A percentile compares a stretch with the other conserved stretches of the same genome.
phyloP scores from a whole-genome alignment of 352 stramenopile genomes.

The Pythium guiyangense region DNA sequence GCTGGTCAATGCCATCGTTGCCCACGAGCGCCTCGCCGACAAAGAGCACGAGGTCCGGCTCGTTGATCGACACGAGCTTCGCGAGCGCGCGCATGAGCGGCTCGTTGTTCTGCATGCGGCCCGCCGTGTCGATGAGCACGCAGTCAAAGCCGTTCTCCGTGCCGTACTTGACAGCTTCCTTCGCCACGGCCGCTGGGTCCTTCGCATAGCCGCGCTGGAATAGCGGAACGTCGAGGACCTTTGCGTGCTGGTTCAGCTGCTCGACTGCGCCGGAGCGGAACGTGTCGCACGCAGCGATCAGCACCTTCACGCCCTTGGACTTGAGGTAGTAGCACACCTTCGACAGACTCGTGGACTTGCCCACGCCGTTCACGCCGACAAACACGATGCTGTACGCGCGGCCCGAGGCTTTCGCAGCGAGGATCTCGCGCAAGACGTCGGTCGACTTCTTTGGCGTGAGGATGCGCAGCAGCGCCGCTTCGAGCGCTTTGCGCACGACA shows the following conservation, averaged over 20 bases:
- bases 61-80: conserved; percentile 96
- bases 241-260: conserved; percentile 97
- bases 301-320: conserved; percentile 93
- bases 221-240: conserved; percentile 94
- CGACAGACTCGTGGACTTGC: conserved; percentile 98
- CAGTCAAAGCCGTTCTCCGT: conserved; percentile 94
- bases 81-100: conserved; percentile 97
- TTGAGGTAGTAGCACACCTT: conserved; percentile 99
- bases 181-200: conserved; percentile 94
- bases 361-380: conserved; percentile 98
- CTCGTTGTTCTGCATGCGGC: conserved; percentile 99
- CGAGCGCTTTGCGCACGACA: conserved; percentile 93
- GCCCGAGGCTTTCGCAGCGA: conserved; percentile 78
- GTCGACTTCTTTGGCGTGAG: conserved; percentile 95
- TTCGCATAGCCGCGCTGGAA: conserved; percentile 97
- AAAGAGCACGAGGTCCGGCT: conserved; percentile 97
- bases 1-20: conserved; percentile 98
- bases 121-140: conserved; percentile 98
- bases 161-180: conserved; percentile 94
- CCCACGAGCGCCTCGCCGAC: conserved; percentile 98
- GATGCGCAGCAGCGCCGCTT: conserved; percentile 92
- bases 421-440: conserved; percentile 94
- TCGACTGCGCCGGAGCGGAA: conserved; percentile 98
- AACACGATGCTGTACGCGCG: conserved; percentile 98
- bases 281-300: conserved; percentile 98